Conservation (phyloP, 495 filamentous ascomycete genomes). For the Annulohypoxylon stygium region DNA sequence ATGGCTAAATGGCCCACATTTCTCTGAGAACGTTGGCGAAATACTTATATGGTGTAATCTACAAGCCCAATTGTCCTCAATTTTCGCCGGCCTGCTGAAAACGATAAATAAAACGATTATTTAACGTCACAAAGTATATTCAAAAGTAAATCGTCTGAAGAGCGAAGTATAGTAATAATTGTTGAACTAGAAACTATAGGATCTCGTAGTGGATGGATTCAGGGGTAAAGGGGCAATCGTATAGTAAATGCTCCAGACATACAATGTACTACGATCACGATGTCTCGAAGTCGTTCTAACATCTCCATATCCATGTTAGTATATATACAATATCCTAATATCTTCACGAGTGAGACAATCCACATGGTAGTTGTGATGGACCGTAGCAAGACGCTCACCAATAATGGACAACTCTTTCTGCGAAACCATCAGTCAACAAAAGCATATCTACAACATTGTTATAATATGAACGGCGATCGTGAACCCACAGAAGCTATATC, state of each 20-base stretch:
- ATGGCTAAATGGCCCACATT: constrained; percentile 25
- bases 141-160: no score
- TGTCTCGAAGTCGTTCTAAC: no score
- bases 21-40: not conserved
- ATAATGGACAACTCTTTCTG: not conserved
- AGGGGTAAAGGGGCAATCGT: no score
- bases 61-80: not conserved
- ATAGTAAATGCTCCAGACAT: no score
- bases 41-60: not conserved
- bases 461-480: not conserved
- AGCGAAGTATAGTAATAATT: no score
- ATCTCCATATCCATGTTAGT: no score
- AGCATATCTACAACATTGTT: not conserved
- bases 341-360: no score
- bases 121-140: not conserved
- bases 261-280: no score
- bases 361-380: not conserved
- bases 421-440: not conserved
- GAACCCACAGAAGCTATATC: not conserved
- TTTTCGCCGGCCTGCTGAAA: not conserved
- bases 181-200: not conserved
- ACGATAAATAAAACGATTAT: not conserved
- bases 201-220: not conserved
- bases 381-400: not conserved
- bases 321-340: not conserved